Conservation (phyloP, 2,329 filamentous ascomycete species). For the Furcasterigmium sp. region DNA sequence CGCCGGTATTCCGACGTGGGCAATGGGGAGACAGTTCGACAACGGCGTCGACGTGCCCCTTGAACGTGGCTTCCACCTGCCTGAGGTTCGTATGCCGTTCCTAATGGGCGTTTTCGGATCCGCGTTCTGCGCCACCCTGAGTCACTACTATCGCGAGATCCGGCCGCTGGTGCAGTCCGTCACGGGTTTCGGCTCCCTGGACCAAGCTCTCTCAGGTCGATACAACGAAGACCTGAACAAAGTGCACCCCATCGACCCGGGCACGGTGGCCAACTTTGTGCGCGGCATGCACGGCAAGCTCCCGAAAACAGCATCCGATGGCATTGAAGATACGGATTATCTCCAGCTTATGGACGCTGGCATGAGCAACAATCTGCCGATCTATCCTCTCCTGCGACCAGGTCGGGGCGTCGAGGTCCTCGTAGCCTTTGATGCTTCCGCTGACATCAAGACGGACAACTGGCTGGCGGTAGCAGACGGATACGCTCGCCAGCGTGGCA, state of each 20-base stretch:
- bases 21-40: conserved; percentile 77
- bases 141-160: conserved; percentile 93
- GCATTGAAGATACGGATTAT: conserved; percentile 65
- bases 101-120: conserved; percentile 95
- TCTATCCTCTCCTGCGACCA: conserved; percentile 87
- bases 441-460: conserved; percentile 89
- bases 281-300: conserved; percentile 74
- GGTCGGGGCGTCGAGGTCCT: conserved; percentile 86
- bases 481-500: conserved; percentile 81
- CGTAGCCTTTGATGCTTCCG: conserved; percentile 89
- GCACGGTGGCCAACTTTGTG: conserved; percentile 83
- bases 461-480: conserved; percentile 94
- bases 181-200: conserved; percentile 69
- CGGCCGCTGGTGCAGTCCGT: conserved; percentile 74
- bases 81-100: conserved; percentile 77
- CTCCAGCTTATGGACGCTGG: conserved; percentile 91
- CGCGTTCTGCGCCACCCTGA: conserved; percentile 91
- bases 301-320: conserved; percentile 71
- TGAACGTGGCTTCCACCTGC: conserved; percentile 64
- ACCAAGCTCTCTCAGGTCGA: conserved; percentile 75
- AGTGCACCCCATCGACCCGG: conserved; percentile 91
- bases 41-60: conserved; percentile 62
- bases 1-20: conserved; percentile 93
- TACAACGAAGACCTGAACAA: conserved; percentile 76
- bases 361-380: conserved; percentile 97